phyloP scores from a whole-genome alignment of 176 grass and related monocot species.

The Dactylis glomerata region DNA sequence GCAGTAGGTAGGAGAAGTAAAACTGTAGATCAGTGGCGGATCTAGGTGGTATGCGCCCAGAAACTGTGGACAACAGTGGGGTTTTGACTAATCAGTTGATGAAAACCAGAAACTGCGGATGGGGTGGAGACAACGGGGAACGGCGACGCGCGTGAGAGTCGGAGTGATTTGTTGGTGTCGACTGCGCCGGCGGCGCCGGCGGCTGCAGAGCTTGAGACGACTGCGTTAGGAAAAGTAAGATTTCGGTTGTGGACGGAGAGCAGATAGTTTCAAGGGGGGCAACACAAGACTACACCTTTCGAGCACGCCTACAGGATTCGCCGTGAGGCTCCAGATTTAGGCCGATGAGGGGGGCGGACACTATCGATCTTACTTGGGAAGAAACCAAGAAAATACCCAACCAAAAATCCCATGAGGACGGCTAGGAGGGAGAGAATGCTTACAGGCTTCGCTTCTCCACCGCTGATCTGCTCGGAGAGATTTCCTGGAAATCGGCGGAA shows the following conservation, averaged over 20 bases:
- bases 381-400: background rate
- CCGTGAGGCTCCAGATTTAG: background rate
- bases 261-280: background rate
- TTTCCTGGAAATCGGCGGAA: background rate
- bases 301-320: background rate
- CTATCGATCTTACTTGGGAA: background rate
- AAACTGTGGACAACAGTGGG: background rate
- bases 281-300: background rate
- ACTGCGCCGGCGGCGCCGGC: background rate
- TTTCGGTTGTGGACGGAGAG: background rate
- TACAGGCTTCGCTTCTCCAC: conserved; percentile 2
- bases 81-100: background rate
- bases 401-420: background rate
- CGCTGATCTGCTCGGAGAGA: background rate
- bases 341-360: background rate
- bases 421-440: background rate
- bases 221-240: background rate
- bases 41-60: background rate
- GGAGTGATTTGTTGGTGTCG: background rate
- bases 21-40: background rate
- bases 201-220: background rate
- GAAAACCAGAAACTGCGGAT: background rate
- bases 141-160: background rate
- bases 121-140: background rate
- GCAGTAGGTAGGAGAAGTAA: background rate